Conservation (phyloP, 768 basidiomycete species). For the Collybiopsis luxurians region DNA sequence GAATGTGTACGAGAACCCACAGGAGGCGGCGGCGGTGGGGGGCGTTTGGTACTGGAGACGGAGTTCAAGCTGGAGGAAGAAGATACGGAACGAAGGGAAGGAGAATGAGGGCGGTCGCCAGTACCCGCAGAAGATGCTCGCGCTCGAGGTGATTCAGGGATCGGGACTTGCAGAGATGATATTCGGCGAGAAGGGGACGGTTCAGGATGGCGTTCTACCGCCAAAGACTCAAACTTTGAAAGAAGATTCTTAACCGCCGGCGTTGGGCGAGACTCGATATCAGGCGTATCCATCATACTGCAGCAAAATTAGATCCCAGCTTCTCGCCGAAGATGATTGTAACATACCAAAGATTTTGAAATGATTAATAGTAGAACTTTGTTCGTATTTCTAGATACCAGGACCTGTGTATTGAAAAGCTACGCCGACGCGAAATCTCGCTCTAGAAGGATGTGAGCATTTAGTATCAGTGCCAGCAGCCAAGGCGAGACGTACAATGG, state of each 20-base stretch:
- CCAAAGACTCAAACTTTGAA: conserved; percentile 70
- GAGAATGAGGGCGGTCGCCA: conserved; percentile 23
- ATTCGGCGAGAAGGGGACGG: conserved; percentile 8
- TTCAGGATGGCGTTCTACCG: conserved; percentile 30
- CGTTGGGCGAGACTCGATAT: conserved; percentile 52
- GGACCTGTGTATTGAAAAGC: too few relatives aligned
- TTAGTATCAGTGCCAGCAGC: too few relatives aligned
- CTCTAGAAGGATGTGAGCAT: too few relatives aligned
- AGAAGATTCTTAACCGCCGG: conserved; percentile 69
- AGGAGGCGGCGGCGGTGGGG: conserved; percentile 60
- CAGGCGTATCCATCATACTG: conserved; percentile 10
- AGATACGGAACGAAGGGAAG: conserved; percentile 40
- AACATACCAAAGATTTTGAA: not conserved
- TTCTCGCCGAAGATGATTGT: too few relatives aligned
- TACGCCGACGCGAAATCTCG: too few relatives aligned
- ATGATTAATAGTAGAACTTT: not conserved
- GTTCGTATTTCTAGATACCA: too few relatives aligned
- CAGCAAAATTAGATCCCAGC: not conserved
- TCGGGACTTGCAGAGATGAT: conserved; percentile 9
- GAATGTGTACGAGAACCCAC: conserved; percentile 26
- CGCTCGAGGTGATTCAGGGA: conserved; percentile 21
- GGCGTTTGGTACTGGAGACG: conserved; percentile 35
- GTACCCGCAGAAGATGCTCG: conserved; percentile 30
- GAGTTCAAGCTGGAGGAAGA: conserved; percentile 55
- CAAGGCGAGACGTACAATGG: too few relatives aligned